These are phyloP conservation scores for Batkoa obscura DNA, from an alignment of 371 early-diverging fungal species.

Conservation along the genomic window DNA sequence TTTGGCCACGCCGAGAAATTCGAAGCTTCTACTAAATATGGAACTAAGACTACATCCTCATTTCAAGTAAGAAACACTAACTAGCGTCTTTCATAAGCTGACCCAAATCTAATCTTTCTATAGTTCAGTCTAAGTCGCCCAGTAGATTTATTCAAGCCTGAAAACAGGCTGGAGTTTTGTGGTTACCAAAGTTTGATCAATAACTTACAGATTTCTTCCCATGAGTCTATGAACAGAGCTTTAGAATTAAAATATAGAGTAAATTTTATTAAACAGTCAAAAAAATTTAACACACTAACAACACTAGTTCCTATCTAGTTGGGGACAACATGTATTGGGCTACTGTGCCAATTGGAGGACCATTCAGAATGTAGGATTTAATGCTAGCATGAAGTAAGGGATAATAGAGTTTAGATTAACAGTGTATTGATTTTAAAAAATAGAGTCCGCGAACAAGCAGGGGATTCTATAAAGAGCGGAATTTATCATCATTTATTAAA, in stretches of 20 bases:
- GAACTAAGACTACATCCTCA: constrained; percentile 8
- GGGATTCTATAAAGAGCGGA: constrained; percentile 71
- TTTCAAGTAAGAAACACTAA: constrained; percentile 8
- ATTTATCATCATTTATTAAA: constrained; percentile 38
- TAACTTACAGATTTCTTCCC: constrained; percentile 9
- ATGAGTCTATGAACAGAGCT: constrained; percentile 9
- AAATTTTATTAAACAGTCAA: neutral
- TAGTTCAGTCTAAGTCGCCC: constrained; percentile 11
- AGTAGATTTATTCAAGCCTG: constrained; percentile 7
- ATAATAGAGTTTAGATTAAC: too few relatives aligned
- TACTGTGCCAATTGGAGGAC: neutral
- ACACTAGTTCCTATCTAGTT: neutral
- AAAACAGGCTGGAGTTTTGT: constrained; percentile 4
- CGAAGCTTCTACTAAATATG: constrained; percentile 6
- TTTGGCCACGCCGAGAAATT: constrained; percentile 8
- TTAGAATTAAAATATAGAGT: constrained; percentile 8
- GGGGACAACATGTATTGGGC: neutral
- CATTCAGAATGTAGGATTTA: neutral
- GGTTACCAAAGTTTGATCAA: constrained; percentile 8
- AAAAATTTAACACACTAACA: neutral
- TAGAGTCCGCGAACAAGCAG: constrained; percentile 73
- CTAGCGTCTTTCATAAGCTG: neutral
- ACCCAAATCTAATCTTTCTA: neutral
- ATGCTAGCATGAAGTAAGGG: neutral
- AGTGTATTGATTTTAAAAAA: too few relatives aligned